phyloP scores from a whole-genome alignment of 768 basidiomycete genomes.

The Leccinum pellstonianum region DNA sequence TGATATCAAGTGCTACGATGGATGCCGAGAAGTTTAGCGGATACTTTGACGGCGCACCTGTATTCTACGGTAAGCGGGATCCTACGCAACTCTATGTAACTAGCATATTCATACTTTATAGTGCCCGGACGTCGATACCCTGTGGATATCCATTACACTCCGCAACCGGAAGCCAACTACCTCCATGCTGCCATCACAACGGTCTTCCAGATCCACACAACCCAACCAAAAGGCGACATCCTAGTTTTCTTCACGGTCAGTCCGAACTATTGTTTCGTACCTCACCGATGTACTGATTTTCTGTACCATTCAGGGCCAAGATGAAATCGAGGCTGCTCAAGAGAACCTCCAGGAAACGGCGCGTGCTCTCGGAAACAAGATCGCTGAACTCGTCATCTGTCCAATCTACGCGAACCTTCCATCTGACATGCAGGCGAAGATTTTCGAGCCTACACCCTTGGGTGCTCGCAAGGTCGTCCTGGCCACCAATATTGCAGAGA shows the following conservation, averaged over 20 bases:
- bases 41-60: conserved; percentile 95
- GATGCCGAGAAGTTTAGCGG: conserved; percentile 98
- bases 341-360: conserved; percentile 96
- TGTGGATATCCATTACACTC: conserved; percentile 98
- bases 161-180: conserved; percentile 99
- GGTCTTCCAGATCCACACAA: conserved; percentile 98
- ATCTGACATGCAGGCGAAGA: conserved; percentile 99
- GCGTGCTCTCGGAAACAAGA: conserved; percentile 92
- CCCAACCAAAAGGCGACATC: conserved; percentile 96
- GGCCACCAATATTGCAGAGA: conserved; percentile 99
- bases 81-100: not conserved
- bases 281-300: conserved; percentile 1
- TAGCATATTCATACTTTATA: conserved; percentile 31
- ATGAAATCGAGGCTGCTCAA: conserved; percentile 97
- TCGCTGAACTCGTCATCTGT: conserved; percentile 90
- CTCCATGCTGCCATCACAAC: conserved; percentile 98
- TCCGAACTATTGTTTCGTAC: conserved; percentile 5
- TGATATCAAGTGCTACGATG: conserved; percentile 96
- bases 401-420: conserved; percentile 99
- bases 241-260: conserved; percentile 93
- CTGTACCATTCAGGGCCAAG: conserved; percentile 67
- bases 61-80: conserved; percentile 74
- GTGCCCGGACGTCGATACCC: conserved; percentile 97
- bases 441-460: conserved; percentile 97
- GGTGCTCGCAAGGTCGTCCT: conserved; percentile 97